These are phyloP conservation scores for Infundibulicybe gibba DNA, from an alignment of 768 basidiomycete species.

Conservation along the genomic window DNA sequence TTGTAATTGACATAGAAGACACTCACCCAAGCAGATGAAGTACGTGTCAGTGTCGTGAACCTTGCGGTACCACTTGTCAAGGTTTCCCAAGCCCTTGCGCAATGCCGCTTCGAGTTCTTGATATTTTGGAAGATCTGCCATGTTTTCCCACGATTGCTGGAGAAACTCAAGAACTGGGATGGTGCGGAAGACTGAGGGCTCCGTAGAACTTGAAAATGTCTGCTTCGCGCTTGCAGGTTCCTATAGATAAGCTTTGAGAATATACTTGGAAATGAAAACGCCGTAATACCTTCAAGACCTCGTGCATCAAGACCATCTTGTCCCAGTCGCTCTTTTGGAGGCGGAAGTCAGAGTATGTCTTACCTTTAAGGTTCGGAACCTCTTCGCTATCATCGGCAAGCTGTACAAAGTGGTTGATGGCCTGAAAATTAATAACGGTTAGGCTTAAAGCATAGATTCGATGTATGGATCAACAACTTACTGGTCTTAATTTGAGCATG, in stretches of 20 bases:
- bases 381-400: background rate
- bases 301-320: constrained; percentile 1
- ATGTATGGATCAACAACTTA: background rate
- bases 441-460: background rate
- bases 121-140: too few species aligned
- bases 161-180: constrained; percentile 12
- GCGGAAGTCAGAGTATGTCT: constrained; percentile 1
- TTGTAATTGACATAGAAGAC: background rate
- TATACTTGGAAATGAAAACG: background rate
- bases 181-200: constrained; percentile 10
- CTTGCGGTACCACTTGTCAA: constrained; percentile 9
- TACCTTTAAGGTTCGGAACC: background rate
- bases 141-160: constrained; percentile 7
- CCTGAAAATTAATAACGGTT: too few species aligned
- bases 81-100: constrained; percentile 8
- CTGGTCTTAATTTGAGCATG: background rate
- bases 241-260: constrained; percentile 1
- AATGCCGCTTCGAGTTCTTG: constrained; percentile 5
- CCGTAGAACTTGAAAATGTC: constrained; percentile 8
- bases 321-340: background rate
- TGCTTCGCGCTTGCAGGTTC: constrained; percentile 12
- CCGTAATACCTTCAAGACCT: background rate
- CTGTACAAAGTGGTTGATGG: constrained; percentile 1
- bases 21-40: constrained; percentile 7
- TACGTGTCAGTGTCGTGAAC: constrained; percentile 4